These are phyloP conservation scores for Myxozyma nipponensis DNA, from an alignment of 805 yeast genomes.

Conservation along the genomic window DNA sequence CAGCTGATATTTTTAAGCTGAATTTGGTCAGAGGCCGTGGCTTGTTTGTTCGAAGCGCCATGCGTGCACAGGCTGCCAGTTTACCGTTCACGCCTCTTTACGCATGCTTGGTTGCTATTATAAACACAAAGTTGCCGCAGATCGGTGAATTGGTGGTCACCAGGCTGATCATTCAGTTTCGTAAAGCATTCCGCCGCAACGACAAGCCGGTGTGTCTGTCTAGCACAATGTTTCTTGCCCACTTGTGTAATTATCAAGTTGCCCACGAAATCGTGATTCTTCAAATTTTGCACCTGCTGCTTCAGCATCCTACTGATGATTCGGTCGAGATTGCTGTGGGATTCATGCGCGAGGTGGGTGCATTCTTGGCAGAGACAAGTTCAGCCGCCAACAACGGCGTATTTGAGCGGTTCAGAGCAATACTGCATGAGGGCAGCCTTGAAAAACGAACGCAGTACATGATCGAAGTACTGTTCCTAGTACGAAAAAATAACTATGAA, in stretches of 20 bases:
- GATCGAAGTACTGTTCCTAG: constrained; percentile 51
- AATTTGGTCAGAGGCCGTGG: constrained; percentile 65
- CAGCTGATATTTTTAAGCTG: constrained; percentile 49
- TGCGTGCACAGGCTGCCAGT: constrained; percentile 50
- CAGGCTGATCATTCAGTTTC: constrained; percentile 57
- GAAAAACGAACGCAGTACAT: constrained; percentile 43
- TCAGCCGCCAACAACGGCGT: constrained; percentile 47
- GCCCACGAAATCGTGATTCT: constrained; percentile 50
- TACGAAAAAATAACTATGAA: constrained; percentile 46
- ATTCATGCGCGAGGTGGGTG: constrained; percentile 53
- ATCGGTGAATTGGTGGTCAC: constrained; percentile 56
- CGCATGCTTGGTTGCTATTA: constrained; percentile 54
- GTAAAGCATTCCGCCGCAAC: constrained; percentile 48
- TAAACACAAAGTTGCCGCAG: constrained; percentile 66
- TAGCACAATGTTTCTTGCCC: constrained; percentile 52
- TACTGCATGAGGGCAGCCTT: constrained; percentile 55
- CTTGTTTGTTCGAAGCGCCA: constrained; percentile 52
- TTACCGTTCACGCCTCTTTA: constrained; percentile 46
- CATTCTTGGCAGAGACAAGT: constrained; percentile 44
- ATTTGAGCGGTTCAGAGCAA: constrained; percentile 55
- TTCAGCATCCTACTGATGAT: constrained; percentile 50
- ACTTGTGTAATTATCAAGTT: constrained; percentile 60
- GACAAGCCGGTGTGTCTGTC: constrained; percentile 46
- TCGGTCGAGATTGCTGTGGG: constrained; percentile 53
- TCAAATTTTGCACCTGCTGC: constrained; percentile 50